phyloP scores from a whole-genome alignment of 345 rosid species.

The Gynandropsis gynandra region DNA sequence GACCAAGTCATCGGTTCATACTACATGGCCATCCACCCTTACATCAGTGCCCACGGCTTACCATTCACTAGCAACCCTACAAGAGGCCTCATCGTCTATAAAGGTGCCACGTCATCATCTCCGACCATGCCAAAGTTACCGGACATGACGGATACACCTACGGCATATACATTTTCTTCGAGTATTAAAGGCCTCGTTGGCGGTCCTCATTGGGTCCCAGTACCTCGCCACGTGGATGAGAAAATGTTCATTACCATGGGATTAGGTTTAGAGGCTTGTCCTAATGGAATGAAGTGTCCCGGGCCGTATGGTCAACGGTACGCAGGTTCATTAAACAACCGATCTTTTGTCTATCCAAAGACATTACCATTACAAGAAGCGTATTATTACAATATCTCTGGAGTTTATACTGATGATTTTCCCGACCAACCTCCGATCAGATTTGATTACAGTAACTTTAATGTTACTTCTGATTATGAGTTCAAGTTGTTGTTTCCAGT shows the following conservation, averaged over 20 bases:
- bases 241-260: constrained; percentile 61
- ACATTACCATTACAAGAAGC: constrained; percentile 48
- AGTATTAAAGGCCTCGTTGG: constrained; percentile 34
- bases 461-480: constrained; percentile 4
- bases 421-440: constrained; percentile 44
- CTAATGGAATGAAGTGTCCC: constrained; percentile 35
- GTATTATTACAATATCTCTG: constrained; percentile 35
- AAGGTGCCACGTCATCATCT: constrained; percentile 23
- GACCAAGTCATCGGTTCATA: constrained; percentile 48
- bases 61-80: constrained; percentile 22
- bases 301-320: constrained; percentile 15
- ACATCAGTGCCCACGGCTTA: constrained; percentile 28
- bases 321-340: constrained; percentile 71
- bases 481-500: constrained; percentile 33
- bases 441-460: constrained; percentile 48
- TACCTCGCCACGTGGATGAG: constrained; percentile 54
- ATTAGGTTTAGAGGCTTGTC: constrained; percentile 38
- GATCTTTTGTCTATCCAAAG: constrained; percentile 36
- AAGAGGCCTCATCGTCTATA: constrained; percentile 42
- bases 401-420: constrained; percentile 53
- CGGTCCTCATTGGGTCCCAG: constrained; percentile 59
- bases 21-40: constrained; percentile 60
- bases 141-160: constrained; percentile 36
- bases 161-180: constrained; percentile 52
- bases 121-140: constrained; percentile 53